Percentiles rank a stretch among this genome's conserved stretches.
Evolutionary conservation across 164 flowering plant genomes (phyloP).

Genomic region (Sextonia rubra): DNA sequence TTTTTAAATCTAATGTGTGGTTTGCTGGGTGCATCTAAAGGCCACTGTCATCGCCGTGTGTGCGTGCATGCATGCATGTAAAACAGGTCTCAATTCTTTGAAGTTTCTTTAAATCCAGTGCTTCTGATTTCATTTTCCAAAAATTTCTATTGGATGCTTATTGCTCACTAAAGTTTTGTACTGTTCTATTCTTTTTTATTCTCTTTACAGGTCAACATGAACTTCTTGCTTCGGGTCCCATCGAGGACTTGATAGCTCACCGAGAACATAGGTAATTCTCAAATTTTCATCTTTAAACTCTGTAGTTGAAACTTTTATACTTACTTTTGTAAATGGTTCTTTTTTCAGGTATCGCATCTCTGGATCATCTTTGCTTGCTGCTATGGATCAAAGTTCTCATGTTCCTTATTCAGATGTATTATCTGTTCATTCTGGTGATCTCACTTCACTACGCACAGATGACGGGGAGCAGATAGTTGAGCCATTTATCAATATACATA

Average conservation of each 20-base stretch:
- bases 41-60: no score
- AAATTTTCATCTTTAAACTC: neutral
- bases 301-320: neutral
- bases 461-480: constrained; percentile 56
- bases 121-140: neutral
- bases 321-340: neutral
- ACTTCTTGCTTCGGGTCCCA: constrained; percentile 98
- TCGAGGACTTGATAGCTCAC: constrained; percentile 97
- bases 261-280: constrained; percentile 86
- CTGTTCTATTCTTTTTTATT: neutral
- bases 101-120: neutral
- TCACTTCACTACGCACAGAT: constrained; percentile 31
- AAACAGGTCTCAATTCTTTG: neutral
- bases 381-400: constrained; percentile 97
- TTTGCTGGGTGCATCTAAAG: no score
- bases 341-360: constrained; percentile 89
- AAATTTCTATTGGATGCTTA: neutral
- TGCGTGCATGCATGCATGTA: no score
- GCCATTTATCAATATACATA: constrained; percentile 27
- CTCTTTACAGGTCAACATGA: constrained; percentile 84
- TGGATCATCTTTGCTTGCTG: constrained; percentile 94
- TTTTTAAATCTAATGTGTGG: no score
- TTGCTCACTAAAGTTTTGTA: neutral
- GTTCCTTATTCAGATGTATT: constrained; percentile 47
- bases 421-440: constrained; percentile 41